phyloP scores from a whole-genome alignment of 768 basidiomycete species.

The Agrocybe pediades region DNA sequence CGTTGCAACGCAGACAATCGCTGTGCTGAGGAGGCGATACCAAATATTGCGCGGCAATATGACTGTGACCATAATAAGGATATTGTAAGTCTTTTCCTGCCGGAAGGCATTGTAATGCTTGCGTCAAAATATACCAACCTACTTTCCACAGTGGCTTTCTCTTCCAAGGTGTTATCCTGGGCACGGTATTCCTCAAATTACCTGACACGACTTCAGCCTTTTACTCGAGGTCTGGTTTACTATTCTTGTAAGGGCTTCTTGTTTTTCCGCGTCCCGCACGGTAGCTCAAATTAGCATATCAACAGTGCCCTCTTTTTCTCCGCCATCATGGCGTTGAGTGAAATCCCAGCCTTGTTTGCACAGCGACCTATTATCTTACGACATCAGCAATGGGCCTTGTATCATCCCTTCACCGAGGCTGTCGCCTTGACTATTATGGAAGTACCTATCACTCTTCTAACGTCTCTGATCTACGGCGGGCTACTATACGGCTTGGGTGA shows the following conservation, averaged over 20 bases:
- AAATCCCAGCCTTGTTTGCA: constrained; percentile 59
- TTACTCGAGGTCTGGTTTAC: constrained; percentile 76
- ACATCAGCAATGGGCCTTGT: constrained; percentile 63
- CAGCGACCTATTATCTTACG: constrained; percentile 63
- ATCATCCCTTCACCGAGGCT: constrained; percentile 39
- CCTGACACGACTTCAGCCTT: constrained; percentile 57
- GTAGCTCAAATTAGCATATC: not conserved
- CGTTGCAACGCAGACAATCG: not conserved
- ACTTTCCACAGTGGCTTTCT: constrained; percentile 45
- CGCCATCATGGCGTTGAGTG: constrained; percentile 62
- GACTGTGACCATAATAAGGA: constrained; percentile 31
- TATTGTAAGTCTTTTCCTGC: not conserved
- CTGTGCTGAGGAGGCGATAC: constrained; percentile 20
- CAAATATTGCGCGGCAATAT: constrained; percentile 36
- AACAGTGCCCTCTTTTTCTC: constrained; percentile 61
- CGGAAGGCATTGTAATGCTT: too few species aligned
- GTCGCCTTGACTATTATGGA: constrained; percentile 65
- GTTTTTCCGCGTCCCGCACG: not conserved
- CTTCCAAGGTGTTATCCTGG: constrained; percentile 53
- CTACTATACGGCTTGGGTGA: constrained; percentile 65
- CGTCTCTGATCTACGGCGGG: constrained; percentile 43
- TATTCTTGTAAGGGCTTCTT: constrained; percentile 62
- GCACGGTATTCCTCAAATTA: constrained; percentile 65
- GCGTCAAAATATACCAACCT: not conserved
- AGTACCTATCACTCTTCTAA: constrained; percentile 53